Base-by-base conservation (phyloP, 495 filamentous ascomycete genomes). In the Xylaria palmicola region DNA sequence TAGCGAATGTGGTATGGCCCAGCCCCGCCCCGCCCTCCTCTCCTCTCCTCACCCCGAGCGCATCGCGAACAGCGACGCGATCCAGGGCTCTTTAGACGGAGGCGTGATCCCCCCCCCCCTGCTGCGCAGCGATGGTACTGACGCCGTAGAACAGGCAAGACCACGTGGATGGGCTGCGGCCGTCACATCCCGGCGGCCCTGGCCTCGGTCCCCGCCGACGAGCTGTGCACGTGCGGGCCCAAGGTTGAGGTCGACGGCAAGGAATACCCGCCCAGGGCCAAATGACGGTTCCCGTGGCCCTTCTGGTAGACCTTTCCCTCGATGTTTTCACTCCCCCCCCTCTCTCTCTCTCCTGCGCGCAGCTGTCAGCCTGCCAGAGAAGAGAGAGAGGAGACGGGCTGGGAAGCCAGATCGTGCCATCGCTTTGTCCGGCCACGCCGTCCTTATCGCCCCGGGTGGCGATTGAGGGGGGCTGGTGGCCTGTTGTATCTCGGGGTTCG, bases 141-240 rank as follows among this genome's bases (percentile, higher is more conserved):
- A n/a, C n/a, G n/a, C 43, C 17, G 20, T 15, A n/a, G 19, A 29
- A 40, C 34, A 41, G 89, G 82, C 55, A 88, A 90, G 62, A 71
- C 75, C 56, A 83, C 86, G 49, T 92, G 89, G 89, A 80, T 73
- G 63, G 89, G 89, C 57, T 92, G 90, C 75, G 89, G 89, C 41
- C 71, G 39, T 27, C 89, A 92, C 66, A 80, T 92, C 48, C 80
- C 87, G 15, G 72, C 65, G 1, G 88, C 91, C 10, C 83, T 92
- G 77, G 88, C 89, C 68, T 52, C 68, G 0, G 71, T 90, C 24
- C 81, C 86, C 2, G 74, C 79, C 30, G 67, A 76, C 12, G 74
- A 89, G 27, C 81, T 88, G 73, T 92, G 89, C 68, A 77, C 78
- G 5, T 91, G 88, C 60, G 70, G 77, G 56, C 86, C 87, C 12